These are phyloP conservation scores for Beauveria caledonica DNA, from an alignment of 2,329 filamentous ascomycete species.

Conservation along the genomic window DNA sequence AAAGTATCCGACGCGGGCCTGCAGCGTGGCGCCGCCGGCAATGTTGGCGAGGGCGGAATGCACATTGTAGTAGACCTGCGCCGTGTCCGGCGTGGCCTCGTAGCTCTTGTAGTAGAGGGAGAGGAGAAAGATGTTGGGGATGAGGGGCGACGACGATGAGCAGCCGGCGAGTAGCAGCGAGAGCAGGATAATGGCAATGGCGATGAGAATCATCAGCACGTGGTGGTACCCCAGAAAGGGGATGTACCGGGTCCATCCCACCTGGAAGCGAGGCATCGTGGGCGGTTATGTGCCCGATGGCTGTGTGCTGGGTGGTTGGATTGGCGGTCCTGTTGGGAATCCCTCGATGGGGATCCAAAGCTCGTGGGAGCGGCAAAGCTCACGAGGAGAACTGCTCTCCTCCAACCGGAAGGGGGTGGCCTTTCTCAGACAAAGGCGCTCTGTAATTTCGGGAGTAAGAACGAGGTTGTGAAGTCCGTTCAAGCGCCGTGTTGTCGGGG, in stretches of 20 bases:
- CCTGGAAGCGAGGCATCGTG: constrained; percentile 7
- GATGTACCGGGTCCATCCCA: constrained; percentile 38
- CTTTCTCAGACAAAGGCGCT: not conserved
- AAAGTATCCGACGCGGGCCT: constrained; percentile 94
- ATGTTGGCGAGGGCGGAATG: constrained; percentile 83
- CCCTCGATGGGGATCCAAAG: not conserved
- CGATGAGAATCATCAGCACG: constrained; percentile 96
- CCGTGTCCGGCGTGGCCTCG: constrained; percentile 69
- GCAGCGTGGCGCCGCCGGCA: constrained; percentile 72
- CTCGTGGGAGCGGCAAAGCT: constrained; percentile 1
- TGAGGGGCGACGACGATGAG: constrained; percentile 90
- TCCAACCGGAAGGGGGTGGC: not conserved
- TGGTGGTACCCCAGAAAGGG: constrained; percentile 69
- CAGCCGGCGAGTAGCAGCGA: constrained; percentile 91
- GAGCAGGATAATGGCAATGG: constrained; percentile 84
- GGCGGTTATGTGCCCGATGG: not conserved
- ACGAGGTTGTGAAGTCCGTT: not conserved
- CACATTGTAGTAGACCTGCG: constrained; percentile 86
- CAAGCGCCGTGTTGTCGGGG: not conserved
- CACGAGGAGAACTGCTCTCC: not conserved
- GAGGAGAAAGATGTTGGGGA: constrained; percentile 93
- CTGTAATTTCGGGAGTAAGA: not conserved
- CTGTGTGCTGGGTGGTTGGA: not conserved
- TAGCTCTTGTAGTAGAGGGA: constrained; percentile 95
- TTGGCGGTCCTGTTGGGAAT: not conserved